phyloP scores from a whole-genome alignment of 352 stramenopile species.

The Halophytophthora batemanensis region DNA sequence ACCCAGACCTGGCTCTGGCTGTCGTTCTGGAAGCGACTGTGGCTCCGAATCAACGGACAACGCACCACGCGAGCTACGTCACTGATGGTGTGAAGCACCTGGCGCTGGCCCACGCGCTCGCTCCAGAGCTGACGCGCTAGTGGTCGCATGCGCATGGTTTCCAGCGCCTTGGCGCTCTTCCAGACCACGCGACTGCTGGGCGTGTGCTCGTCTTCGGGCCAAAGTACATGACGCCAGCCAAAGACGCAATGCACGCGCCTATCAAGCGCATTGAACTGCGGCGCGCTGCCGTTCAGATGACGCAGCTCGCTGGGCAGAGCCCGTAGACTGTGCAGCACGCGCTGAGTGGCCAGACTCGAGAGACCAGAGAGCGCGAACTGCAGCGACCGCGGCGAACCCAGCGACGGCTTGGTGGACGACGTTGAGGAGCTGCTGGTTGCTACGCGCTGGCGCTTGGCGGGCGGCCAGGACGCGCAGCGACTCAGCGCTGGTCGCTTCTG shows the following conservation, averaged over 20 bases:
- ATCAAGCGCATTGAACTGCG: constrained; percentile 8
- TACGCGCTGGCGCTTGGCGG: constrained; percentile 26
- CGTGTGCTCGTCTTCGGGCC: constrained; percentile 19
- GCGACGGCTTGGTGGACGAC: background rate
- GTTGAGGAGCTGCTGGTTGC: constrained; percentile 7
- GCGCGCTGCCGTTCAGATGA: constrained; percentile 28
- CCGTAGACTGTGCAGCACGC: constrained; percentile 32
- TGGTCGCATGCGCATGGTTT: constrained; percentile 26
- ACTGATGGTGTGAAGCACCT: constrained; percentile 38
- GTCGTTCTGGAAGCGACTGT: too few species aligned
- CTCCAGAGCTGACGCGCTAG: constrained; percentile 39
- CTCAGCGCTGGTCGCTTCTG: too few species aligned
- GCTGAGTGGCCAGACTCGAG: constrained; percentile 32
- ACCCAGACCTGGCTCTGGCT: constrained; percentile 41
- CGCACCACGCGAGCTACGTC: constrained; percentile 27
- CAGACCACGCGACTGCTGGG: constrained; percentile 33
- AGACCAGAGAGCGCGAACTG: constrained; percentile 37
- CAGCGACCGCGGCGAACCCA: constrained; percentile 28
- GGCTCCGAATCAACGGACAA: constrained; percentile 16
- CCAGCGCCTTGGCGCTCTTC: constrained; percentile 41
- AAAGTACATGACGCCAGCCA: constrained; percentile 40
- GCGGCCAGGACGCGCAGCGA: too few species aligned
- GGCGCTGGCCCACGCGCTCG: constrained; percentile 3
- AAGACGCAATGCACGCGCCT: constrained; percentile 26
- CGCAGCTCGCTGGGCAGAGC: constrained; percentile 35